phyloP scores from a whole-genome alignment of 1,284 basidiomycete genomes.

The Phellopilus nigrolimitatus region DNA sequence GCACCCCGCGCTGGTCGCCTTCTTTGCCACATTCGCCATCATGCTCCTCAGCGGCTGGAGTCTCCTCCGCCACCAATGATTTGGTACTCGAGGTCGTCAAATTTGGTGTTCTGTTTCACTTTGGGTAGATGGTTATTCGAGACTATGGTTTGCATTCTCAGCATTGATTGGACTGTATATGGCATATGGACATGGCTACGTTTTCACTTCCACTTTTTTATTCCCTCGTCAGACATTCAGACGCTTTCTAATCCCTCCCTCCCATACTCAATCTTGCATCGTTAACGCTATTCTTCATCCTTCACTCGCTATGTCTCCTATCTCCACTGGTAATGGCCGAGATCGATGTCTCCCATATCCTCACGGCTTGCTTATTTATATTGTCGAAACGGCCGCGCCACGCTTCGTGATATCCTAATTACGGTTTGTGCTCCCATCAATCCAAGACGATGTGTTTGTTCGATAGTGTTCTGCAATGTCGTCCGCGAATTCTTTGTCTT shows the following conservation, averaged over 20 bases:
- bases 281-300: background rate
- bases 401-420: background rate
- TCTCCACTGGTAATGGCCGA: background rate
- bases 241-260: background rate
- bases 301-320: background rate
- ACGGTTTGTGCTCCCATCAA: background rate
- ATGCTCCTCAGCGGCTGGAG: constrained; percentile 71
- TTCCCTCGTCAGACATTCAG: constrained; percentile 2
- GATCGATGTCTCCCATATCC: too few relatives aligned
- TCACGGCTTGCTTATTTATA: too few relatives aligned
- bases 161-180: background rate
- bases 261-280: constrained; percentile 4
- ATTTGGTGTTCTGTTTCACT: constrained; percentile 3
- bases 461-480: background rate
- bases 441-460: background rate
- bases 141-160: constrained; percentile 5
- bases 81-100: background rate
- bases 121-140: constrained; percentile 7
- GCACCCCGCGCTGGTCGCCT: constrained; percentile 61
- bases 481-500: too few relatives aligned
- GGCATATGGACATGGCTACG: constrained; percentile 13
- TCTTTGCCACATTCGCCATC: constrained; percentile 65
- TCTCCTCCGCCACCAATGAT: constrained; percentile 41
- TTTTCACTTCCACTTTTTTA: background rate
- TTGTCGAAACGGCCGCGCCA: too few relatives aligned